Conservation (phyloP, 2,329 filamentous ascomycete genomes). For the Gaeumannomyces sp. region DNA sequence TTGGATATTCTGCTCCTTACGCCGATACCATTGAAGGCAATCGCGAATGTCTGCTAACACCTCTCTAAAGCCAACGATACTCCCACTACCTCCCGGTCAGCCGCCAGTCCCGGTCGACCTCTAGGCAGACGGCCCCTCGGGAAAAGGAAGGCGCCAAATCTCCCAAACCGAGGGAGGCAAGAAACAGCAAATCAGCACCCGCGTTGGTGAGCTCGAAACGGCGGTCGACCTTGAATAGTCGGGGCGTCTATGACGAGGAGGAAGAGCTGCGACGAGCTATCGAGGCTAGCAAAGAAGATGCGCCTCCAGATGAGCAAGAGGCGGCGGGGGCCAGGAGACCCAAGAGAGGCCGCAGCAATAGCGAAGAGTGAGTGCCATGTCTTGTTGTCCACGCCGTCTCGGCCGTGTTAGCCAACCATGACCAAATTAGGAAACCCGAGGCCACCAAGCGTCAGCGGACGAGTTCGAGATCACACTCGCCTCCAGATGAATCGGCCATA, state of each 20-base stretch:
- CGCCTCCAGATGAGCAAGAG: conserved; percentile 45
- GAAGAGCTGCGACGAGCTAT: conserved; percentile 83
- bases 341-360: conserved; percentile 84
- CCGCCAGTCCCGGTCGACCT: conserved; percentile 55
- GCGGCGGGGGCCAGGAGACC: conserved; percentile 54
- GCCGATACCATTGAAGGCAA: background rate
- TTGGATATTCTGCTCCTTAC: background rate
- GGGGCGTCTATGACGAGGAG: conserved; percentile 91
- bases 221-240: conserved; percentile 94
- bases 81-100: conserved; percentile 59
- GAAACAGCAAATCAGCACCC: conserved; percentile 47
- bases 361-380: conserved; percentile 73
- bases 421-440: conserved; percentile 55
- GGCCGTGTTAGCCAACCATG: conserved; percentile 17
- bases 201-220: conserved; percentile 61
- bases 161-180: conserved; percentile 47
- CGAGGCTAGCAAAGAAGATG: conserved; percentile 88
- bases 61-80: conserved; percentile 32
- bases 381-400: conserved; percentile 13
- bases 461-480: conserved; percentile 64
- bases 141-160: conserved; percentile 52
- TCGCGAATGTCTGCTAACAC: background rate
- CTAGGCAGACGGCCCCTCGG: conserved; percentile 21
- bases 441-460: conserved; percentile 79
- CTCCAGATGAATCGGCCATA: conserved; percentile 40